phyloP scores from a whole-genome alignment of 108 stramenopile genomes.

The Nitzschia sp. region DNA sequence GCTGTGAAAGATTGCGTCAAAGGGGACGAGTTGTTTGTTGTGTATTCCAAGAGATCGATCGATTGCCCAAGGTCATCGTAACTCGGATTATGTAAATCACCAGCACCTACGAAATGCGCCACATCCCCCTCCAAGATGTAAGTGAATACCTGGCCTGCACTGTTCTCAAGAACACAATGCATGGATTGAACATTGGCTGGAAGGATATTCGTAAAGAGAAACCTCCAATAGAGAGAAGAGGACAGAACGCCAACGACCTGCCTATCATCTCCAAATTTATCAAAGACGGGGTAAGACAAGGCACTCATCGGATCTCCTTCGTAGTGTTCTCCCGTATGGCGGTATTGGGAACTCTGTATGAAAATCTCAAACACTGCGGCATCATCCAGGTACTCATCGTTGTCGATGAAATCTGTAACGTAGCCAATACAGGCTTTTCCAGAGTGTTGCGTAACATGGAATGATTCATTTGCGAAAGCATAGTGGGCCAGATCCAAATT shows the following conservation, averaged over 20 bases:
- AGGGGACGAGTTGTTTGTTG: background rate
- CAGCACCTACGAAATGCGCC: conserved; percentile 44
- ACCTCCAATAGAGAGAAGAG: conserved; percentile 15
- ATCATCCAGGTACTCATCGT: background rate
- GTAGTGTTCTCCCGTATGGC: conserved; percentile 2
- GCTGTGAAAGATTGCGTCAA: background rate
- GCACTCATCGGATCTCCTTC: background rate
- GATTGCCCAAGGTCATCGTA: conserved; percentile 29
- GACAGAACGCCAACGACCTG: conserved; percentile 9
- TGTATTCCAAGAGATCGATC: background rate
- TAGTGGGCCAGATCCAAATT: background rate
- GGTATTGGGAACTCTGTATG: background rate
- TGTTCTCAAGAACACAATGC: conserved; percentile 6
- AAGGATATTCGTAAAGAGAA: conserved; percentile 3
- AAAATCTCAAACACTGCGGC: background rate
- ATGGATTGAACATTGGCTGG: background rate
- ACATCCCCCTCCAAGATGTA: conserved; percentile 44
- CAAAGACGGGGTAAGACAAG: conserved; percentile 12
- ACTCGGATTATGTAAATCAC: conserved; percentile 53
- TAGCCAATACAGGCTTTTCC: background rate
- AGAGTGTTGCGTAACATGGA: background rate
- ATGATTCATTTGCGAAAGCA: background rate
- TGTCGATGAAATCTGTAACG: background rate
- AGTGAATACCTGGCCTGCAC: conserved; percentile 33
- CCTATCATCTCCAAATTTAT: background rate